Evolutionary conservation across 2,329 filamentous ascomycete genomes (phyloP).

Genomic region (Colletotrichum sojae): DNA sequence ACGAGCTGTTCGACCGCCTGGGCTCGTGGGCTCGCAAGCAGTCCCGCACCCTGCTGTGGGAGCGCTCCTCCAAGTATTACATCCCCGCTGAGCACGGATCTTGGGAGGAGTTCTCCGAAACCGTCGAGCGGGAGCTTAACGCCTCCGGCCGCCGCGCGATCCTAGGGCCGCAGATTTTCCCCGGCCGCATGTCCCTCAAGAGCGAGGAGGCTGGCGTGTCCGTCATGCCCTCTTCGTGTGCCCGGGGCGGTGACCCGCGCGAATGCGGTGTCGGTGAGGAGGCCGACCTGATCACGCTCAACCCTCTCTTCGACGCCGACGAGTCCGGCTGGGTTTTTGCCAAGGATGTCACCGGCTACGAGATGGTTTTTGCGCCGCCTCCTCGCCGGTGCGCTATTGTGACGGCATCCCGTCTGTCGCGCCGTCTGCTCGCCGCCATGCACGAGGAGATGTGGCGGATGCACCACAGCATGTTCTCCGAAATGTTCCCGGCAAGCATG

Average conservation of each 20-base stretch:
- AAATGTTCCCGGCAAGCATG: conserved; percentile 82
- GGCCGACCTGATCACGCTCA: conserved; percentile 83
- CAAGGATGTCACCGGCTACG: conserved; percentile 79
- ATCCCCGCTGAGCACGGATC: conserved; percentile 78
- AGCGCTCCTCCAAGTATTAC: conserved; percentile 83
- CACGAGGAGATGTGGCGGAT: conserved; percentile 79
- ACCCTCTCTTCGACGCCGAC: conserved; percentile 81
- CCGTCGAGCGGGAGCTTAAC: conserved; percentile 74
- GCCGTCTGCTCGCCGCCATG: conserved; percentile 78
- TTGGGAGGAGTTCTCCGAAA: conserved; percentile 79
- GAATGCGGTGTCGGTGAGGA: conserved; percentile 79
- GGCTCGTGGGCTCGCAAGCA: conserved; percentile 77
- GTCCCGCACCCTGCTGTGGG: conserved; percentile 81
- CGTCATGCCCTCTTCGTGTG: conserved; percentile 69
- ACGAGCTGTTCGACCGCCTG: conserved; percentile 80
- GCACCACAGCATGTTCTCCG: conserved; percentile 81
- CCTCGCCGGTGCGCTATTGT: conserved; percentile 81
- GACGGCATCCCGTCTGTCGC: conserved; percentile 77
- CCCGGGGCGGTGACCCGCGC: conserved; percentile 63
- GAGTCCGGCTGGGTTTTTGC: conserved; percentile 81
- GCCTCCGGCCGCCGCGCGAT: conserved; percentile 68
- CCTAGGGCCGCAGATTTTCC: conserved; percentile 76
- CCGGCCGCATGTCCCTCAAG: conserved; percentile 61
- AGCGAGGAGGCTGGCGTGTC: conserved; percentile 67
- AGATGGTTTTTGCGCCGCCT: conserved; percentile 64